Percentiles rank a stretch among this genome's conserved stretches.
phyloP scores from a whole-genome alignment of 495 filamentous ascomycete genomes.

The Annulohypoxylon maeteangense region DNA sequence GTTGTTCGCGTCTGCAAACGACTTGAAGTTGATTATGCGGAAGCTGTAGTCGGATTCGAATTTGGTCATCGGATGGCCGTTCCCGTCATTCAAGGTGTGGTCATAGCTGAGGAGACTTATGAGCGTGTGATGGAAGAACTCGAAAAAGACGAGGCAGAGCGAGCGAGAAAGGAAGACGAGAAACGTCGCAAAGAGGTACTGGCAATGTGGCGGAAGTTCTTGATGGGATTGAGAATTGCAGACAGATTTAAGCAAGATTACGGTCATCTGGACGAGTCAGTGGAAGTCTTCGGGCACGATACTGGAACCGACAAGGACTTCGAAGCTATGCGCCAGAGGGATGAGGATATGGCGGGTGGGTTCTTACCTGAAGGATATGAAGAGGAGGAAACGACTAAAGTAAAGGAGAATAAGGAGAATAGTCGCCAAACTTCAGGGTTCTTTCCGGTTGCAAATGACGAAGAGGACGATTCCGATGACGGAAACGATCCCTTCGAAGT shows the following conservation, averaged over 20 bases:
- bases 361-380: constrained; percentile 66
- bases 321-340: constrained; percentile 35
- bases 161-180: constrained; percentile 78
- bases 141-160: constrained; percentile 81
- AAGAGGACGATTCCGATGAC: constrained; percentile 51
- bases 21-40: constrained; percentile 87
- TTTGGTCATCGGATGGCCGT: constrained; percentile 94
- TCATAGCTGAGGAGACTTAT: constrained; percentile 83
- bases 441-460: constrained; percentile 51
- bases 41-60: constrained; percentile 96
- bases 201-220: constrained; percentile 83
- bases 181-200: constrained; percentile 81
- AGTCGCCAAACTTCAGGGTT: constrained; percentile 52
- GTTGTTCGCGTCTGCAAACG: constrained; percentile 82
- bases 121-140: constrained; percentile 82
- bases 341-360: constrained; percentile 65
- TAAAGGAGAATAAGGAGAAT: constrained; percentile 24
- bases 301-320: constrained; percentile 41
- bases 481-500: constrained; percentile 47
- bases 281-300: constrained; percentile 53
- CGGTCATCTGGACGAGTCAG: constrained; percentile 61
- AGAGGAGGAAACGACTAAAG: constrained; percentile 47
- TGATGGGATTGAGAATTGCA: constrained; percentile 84
- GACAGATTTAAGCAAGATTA: constrained; percentile 84
- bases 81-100: constrained; percentile 89